phyloP scores from a whole-genome alignment of 2,329 filamentous ascomycete species.

The Ploettnerulaceae sp. region DNA sequence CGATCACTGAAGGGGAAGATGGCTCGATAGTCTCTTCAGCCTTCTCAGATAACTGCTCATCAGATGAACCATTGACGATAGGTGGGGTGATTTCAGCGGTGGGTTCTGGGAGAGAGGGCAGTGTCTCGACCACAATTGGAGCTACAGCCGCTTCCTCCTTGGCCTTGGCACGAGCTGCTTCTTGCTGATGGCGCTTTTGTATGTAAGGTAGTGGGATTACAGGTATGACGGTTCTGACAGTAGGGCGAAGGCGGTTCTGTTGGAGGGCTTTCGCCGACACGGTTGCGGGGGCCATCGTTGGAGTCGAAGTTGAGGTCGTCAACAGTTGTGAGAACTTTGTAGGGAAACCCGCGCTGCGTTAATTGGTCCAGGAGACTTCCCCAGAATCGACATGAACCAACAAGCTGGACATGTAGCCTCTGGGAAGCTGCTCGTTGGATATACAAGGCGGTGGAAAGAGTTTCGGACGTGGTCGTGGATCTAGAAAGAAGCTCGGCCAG shows the following conservation, averaged over 20 bases:
- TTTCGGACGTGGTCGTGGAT: neutral
- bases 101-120: slow-evolving; percentile 12
- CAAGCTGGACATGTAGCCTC: slow-evolving; percentile 33
- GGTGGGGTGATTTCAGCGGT: slow-evolving; percentile 12
- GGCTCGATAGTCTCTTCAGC: slow-evolving; percentile 9
- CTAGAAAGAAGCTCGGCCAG: slow-evolving; percentile 1
- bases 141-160: slow-evolving; percentile 18
- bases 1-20: neutral
- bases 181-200: slow-evolving; percentile 31
- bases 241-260: slow-evolving; percentile 29
- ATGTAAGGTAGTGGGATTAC: slow-evolving; percentile 33
- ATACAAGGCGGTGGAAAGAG: neutral
- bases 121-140: slow-evolving; percentile 10
- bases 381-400: slow-evolving; percentile 36
- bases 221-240: slow-evolving; percentile 31
- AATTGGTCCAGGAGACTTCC: slow-evolving; percentile 31
- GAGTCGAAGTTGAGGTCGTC: slow-evolving; percentile 5
- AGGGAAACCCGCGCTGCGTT: neutral
- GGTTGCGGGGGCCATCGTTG: slow-evolving; percentile 28
- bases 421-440: slow-evolving; percentile 29
- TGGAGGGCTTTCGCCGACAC: slow-evolving; percentile 30
- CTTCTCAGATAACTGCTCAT: slow-evolving; percentile 12
- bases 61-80: slow-evolving; percentile 18
- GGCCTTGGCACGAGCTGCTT: slow-evolving; percentile 23
- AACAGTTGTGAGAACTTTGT: neutral